These are phyloP conservation scores for Populus hybrid DNA, from an alignment of 441 rosid species.

Conservation along the genomic window DNA sequence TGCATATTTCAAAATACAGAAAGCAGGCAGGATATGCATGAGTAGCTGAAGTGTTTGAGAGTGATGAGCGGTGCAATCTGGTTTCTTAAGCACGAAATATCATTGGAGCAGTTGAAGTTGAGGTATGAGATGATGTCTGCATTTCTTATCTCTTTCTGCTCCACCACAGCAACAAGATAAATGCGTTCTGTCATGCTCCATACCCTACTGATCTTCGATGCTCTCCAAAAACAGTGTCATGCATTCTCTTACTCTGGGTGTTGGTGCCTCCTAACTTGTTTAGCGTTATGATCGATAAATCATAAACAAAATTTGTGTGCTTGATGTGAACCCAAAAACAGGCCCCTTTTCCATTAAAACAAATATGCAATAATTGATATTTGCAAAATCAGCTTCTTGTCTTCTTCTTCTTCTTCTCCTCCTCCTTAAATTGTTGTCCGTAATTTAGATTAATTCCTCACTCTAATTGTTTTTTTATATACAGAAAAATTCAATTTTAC, in stretches of 20 bases:
- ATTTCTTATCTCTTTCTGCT: slow-evolving; percentile 35
- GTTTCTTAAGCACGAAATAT: background rate
- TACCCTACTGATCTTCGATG: background rate
- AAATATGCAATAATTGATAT: too few relatives aligned
- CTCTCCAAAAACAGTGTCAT: too few relatives aligned
- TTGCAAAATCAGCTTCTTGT: too few relatives aligned
- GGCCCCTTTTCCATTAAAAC: too few relatives aligned
- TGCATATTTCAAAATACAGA: background rate
- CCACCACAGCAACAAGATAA: slow-evolving; percentile 18
- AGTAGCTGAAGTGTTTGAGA: background rate
- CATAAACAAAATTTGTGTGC: background rate
- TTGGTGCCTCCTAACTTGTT: background rate
- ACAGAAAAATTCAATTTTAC: too few relatives aligned
- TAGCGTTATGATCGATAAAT: background rate
- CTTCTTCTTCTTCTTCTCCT: too few relatives aligned
- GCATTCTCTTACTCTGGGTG: background rate
- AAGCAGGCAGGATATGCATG: background rate
- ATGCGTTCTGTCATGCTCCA: background rate
- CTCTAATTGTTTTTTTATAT: too few relatives aligned
- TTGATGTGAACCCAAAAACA: too few relatives aligned
- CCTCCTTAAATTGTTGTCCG: too few relatives aligned
- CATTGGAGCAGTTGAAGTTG: slow-evolving; percentile 31
- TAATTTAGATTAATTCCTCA: too few relatives aligned
- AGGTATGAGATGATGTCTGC: slow-evolving; percentile 36
- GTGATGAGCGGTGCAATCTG: background rate